phyloP scores from a whole-genome alignment of 1,284 basidiomycete genomes.

The Trichosporon coremiiforme region DNA sequence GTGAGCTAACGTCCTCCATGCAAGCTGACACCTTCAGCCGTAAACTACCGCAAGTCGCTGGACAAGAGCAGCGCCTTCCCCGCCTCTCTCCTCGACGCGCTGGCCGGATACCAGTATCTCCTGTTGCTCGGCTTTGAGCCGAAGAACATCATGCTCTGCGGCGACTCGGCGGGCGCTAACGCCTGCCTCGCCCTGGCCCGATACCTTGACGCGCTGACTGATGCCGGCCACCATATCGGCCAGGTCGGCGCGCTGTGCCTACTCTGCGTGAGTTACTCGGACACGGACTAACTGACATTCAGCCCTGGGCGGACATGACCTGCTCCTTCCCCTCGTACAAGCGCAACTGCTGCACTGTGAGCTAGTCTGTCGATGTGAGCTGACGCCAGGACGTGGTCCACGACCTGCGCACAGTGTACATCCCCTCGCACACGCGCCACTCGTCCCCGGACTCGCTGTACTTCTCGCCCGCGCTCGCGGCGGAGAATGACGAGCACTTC shows the following conservation, averaged over 20 bases:
- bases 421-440: conserved; percentile 24
- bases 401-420: conserved; percentile 18
- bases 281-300: conserved; percentile 5
- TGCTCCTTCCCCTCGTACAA: conserved; percentile 25
- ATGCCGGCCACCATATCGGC: conserved; percentile 23
- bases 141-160: conserved; percentile 30
- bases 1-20: background rate
- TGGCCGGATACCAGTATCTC: conserved; percentile 29
- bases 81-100: conserved; percentile 22
- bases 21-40: conserved; percentile 15
- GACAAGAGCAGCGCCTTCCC: conserved; percentile 24
- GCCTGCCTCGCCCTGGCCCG: conserved; percentile 27
- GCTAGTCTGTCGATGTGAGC: background rate
- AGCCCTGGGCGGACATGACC: conserved; percentile 30
- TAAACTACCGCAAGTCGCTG: conserved; percentile 33
- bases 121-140: conserved; percentile 27
- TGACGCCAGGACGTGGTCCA: conserved; percentile 25
- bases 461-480: conserved; percentile 27
- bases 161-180: conserved; percentile 26
- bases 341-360: conserved; percentile 27
- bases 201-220: conserved; percentile 27
- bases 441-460: conserved; percentile 17
- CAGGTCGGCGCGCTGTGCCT: conserved; percentile 16
- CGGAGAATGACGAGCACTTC: conserved; percentile 22
- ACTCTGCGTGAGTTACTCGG: conserved; percentile 9